These are phyloP conservation scores for Luffa acutangula DNA, from an alignment of 306 rosid species.

Conservation along the genomic window DNA sequence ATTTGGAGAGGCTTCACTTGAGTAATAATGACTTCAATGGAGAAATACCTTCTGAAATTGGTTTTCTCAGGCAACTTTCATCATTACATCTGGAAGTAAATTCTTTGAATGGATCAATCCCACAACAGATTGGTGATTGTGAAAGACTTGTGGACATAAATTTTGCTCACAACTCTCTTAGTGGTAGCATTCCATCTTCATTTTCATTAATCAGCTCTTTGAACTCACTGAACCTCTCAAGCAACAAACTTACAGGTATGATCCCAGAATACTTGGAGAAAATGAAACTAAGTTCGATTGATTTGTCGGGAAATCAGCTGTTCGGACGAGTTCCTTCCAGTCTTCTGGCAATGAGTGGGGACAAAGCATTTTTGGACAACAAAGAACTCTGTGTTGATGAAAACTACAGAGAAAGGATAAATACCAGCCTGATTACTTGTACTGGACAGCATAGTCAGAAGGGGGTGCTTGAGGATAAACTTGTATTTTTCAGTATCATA, in stretches of 20 bases:
- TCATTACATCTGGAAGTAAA: constrained; percentile 68
- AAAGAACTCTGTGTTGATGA: constrained; percentile 57
- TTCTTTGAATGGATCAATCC: constrained; percentile 55
- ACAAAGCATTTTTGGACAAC: constrained; percentile 58
- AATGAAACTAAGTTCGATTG: constrained; percentile 67
- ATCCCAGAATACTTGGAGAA: constrained; percentile 56
- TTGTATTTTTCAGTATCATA: constrained; percentile 32
- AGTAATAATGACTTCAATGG: constrained; percentile 56
- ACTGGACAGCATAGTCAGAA: constrained; percentile 19
- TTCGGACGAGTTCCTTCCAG: constrained; percentile 61
- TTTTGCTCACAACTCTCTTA: constrained; percentile 63
- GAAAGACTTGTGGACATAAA: constrained; percentile 63
- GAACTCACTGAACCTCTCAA: constrained; percentile 71
- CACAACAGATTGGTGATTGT: constrained; percentile 56
- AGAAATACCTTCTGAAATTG: constrained; percentile 58
- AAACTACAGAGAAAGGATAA: constrained; percentile 18
- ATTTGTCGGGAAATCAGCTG: constrained; percentile 64
- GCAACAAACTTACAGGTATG: constrained; percentile 53
- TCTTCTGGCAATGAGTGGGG: constrained; percentile 63
- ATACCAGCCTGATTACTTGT: constrained; percentile 45
- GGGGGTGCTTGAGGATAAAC: constrained; percentile 26
- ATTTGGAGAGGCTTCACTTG: constrained; percentile 66
- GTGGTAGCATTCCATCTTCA: constrained; percentile 52
- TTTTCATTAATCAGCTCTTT: constrained; percentile 58
- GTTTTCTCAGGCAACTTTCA: constrained; percentile 60